Evolutionary conservation across 805 yeast genomes (phyloP), one percentile per base, ranked within the genome.

Genomic region (Lipomyces yamanashiensis): DNA sequence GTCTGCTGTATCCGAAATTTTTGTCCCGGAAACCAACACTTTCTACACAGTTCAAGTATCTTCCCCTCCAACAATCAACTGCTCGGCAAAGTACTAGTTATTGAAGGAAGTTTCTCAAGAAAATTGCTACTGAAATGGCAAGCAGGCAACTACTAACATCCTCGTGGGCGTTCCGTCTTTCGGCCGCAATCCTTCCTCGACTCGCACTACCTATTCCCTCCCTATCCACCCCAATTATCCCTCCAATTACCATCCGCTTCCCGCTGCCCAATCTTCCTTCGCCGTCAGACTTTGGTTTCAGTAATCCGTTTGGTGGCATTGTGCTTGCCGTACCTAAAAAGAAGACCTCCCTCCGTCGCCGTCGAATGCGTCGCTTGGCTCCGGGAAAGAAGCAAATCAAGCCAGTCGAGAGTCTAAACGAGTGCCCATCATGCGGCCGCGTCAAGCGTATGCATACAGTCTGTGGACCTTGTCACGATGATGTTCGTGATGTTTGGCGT

Each of bases 381-480:
- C 90, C 93, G 3, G 96, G 90, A 10, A 82, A 85, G 62, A 93
- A 91, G 75, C 95, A 92, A 71, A 79, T 90, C 69, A 85, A 89
- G 74, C 86, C 87, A 56, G 81, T 89, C 68, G 84, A 86, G 61
- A 87, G 90, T 74, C 80, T 95, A 72, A 90, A 88, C 67, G 84
- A 96, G 75, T 93, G 99, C 75, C 98, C 98, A 2, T 88, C 97
- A 0, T 93, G 99, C 79, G 99, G 99, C 50, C 88, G 89, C 67
- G 88, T 85, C 71, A 95, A 93, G 78, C 83, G 97, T 73, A 86
- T 95, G 1, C 96, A 95, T 76, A 86, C 92, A 62, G 81, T 93
- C 71, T 93, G 99, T 78, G 90, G 91, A 96, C 84, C 89, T 73
- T 93, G 99, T 79, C 92, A 90, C 62, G 85, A 83, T 39, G 92